Evolutionary conservation across 148 eudicot species (phyloP), one percentile per base, ranked within the genome.

Genomic region (Polygonum aviculare): DNA sequence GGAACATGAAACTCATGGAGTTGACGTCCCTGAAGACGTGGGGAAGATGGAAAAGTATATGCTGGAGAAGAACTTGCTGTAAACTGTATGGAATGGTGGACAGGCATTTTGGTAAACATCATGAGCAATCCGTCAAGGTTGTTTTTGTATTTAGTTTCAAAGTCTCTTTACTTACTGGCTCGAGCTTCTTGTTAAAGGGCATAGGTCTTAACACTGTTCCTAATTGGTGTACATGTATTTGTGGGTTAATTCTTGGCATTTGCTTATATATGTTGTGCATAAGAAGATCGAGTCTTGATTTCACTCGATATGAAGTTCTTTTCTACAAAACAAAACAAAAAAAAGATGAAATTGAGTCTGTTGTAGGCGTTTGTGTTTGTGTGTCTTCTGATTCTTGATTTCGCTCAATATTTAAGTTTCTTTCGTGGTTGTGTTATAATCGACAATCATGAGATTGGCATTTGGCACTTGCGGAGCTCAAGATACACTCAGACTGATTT

Each of bases 1-100:
- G 3, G 92, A 91, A 40, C 98, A 93, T 77, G 92, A 91, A 59
- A 85, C 90, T 73, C 96, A 89, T 79, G 96, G 96, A 65, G 94
- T 89, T 55, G 98, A 93, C 72, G 81, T 83, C 74, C 96, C 94
- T 38, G 92, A 86, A 85, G 96, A 93, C 78, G 88, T 89, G 49
- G 91, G 82, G 65, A 91, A 91, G 88, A 86, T 89, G 50, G 98
- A 93, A 82, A 74, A 62, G 40, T 87, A 78, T 70, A 88, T 89
- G 98, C 92, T 83, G 15, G 90, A 89, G 79, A 86, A 85, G 62
- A 89, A 93, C 82, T 76, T 91, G 77, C 81, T 85, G 45, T 93
- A 82, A 79, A 10, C 47, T 44, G 8, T 7, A 44, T 44, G 47
- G 9, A 44, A 44, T 44, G 47, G 7, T 44, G 47, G 47, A 44